Percentiles rank a stretch among this genome's conserved stretches.
phyloP scores from a whole-genome alignment of 2,329 filamentous ascomycete species.

The Hypoxylon sp. region DNA sequence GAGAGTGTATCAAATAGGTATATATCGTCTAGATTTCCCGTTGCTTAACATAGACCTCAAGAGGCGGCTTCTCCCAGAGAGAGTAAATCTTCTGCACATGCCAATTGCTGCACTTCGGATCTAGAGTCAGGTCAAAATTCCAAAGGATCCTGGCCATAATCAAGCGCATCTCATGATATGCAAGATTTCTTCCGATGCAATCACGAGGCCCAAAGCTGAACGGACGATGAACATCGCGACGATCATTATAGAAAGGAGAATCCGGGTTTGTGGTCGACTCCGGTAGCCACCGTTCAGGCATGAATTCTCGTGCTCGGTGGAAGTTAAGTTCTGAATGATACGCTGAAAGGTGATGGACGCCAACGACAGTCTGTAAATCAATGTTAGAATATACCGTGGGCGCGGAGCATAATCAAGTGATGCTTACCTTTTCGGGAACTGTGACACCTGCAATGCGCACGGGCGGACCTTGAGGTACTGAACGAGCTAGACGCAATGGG shows the following conservation, averaged over 20 bases:
- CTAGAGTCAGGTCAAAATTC: constrained; percentile 50
- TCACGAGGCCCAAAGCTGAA: constrained; percentile 48
- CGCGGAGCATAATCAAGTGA: not conserved
- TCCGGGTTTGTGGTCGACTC: constrained; percentile 42
- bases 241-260: constrained; percentile 49
- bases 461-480: constrained; percentile 44
- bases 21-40: constrained; percentile 17
- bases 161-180: constrained; percentile 50
- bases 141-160: constrained; percentile 50
- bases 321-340: constrained; percentile 49
- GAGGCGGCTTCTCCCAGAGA: constrained; percentile 50
- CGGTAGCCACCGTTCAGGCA: constrained; percentile 50
- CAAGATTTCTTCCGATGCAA: constrained; percentile 49
- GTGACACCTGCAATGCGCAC: constrained; percentile 45
- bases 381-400: constrained; percentile 18
- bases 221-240: constrained; percentile 48
- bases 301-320: constrained; percentile 46
- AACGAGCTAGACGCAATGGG: constrained; percentile 44
- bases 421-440: constrained; percentile 48
- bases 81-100: constrained; percentile 47
- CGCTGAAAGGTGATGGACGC: constrained; percentile 49
- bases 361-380: constrained; percentile 42
- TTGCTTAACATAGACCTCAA: constrained; percentile 38
- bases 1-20: not conserved
- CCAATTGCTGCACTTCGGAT: constrained; percentile 45